Conservation (phyloP, 495 filamentous ascomycete genomes). For the Letharia lupina region DNA sequence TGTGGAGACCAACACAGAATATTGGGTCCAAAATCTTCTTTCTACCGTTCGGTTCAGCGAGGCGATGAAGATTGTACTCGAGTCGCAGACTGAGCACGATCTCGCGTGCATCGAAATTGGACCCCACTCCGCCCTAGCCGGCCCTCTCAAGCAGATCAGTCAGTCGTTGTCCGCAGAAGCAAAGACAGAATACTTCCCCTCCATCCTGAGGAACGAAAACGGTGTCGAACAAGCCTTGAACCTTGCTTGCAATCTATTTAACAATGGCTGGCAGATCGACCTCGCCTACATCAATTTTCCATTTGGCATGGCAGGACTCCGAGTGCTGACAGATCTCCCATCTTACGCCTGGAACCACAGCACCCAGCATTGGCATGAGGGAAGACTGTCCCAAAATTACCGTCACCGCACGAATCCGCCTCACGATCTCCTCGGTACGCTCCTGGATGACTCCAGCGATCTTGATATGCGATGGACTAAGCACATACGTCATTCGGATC, state of each 20-base stretch:
- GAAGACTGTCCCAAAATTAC: constrained; percentile 34
- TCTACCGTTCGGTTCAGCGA: constrained; percentile 16
- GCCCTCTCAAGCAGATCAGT: constrained; percentile 47
- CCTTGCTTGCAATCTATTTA: constrained; percentile 12
- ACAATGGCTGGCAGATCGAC: constrained; percentile 15
- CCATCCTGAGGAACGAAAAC: not conserved
- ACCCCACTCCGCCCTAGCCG: constrained; percentile 45
- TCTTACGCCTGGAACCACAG: constrained; percentile 36
- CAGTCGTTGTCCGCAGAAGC: not conserved
- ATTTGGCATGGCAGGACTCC: not conserved
- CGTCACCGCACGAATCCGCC: constrained; percentile 19
- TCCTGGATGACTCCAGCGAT: constrained; percentile 27
- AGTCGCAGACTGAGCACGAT: constrained; percentile 10
- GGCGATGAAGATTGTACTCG: not conserved
- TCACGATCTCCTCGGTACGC: constrained; percentile 33
- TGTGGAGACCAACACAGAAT: constrained; percentile 4
- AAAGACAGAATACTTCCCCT: constrained; percentile 18
- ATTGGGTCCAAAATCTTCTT: constrained; percentile 16
- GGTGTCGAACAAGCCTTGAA: not conserved
- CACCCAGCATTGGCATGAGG: constrained; percentile 34
- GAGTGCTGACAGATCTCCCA: constrained; percentile 32
- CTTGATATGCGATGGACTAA: constrained; percentile 32
- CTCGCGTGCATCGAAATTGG: constrained; percentile 40
- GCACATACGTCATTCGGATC: constrained; percentile 26
- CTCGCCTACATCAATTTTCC: constrained; percentile 18